Percentiles rank a stretch among this genome's conserved stretches.
Conservation (phyloP, 1,139 yeast genomes). For the Candida freyschussii region DNA sequence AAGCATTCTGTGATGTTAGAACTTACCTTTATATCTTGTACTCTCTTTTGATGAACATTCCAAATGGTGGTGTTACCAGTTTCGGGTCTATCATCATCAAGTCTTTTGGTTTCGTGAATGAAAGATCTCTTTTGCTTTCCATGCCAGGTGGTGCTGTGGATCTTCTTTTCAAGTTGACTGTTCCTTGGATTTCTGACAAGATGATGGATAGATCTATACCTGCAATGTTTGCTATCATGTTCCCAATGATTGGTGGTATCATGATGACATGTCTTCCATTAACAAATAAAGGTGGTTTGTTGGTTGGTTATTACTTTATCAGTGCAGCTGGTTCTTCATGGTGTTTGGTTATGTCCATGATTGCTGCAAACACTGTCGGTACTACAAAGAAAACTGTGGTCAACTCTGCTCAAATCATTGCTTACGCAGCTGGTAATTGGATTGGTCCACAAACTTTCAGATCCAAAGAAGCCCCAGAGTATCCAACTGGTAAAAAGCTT, state of each 20-base stretch:
- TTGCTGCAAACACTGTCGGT: conserved; percentile 48
- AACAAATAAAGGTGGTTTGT: conserved; percentile 24
- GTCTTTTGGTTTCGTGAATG: conserved; percentile 32
- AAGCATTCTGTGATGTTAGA: conserved; percentile 37
- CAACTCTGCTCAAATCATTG: conserved; percentile 40
- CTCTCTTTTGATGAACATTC: conserved; percentile 39
- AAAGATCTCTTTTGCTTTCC: conserved; percentile 34
- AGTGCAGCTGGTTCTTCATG: conserved; percentile 1
- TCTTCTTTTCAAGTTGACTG: conserved; percentile 35
- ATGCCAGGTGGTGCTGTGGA: conserved; percentile 34
- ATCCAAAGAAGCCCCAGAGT: conserved; percentile 35
- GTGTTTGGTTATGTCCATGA: conserved; percentile 2
- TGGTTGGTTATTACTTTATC: conserved; percentile 16
- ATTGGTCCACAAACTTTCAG: conserved; percentile 55
- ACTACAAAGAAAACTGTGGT: conserved; percentile 51
- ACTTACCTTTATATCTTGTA: conserved; percentile 41
- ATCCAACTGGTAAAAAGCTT: conserved; percentile 38
- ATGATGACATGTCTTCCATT: conserved; percentile 15
- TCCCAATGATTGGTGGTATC: conserved; percentile 1
- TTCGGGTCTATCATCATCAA: conserved; percentile 38
- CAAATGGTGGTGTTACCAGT: conserved; percentile 50
- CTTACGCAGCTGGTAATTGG: conserved; percentile 53
- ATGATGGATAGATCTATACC: conserved; percentile 1
- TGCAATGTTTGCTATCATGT: conserved; percentile 2
- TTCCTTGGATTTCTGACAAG: conserved; percentile 31